Conservation (phyloP, 2,329 filamentous ascomycete species). For the Alternaria dauci region DNA sequence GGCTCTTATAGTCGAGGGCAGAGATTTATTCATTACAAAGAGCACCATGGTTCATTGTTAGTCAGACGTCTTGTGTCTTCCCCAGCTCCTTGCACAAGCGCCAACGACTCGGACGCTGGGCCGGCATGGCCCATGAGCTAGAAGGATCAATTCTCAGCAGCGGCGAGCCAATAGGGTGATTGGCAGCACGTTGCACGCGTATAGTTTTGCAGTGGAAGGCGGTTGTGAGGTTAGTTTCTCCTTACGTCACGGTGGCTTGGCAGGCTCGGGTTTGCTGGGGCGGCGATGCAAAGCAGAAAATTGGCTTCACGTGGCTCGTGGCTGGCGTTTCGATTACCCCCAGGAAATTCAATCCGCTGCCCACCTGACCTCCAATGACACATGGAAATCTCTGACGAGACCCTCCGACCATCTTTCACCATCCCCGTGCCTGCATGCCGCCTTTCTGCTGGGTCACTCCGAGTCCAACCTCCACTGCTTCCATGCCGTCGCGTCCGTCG, state of each 20-base stretch:
- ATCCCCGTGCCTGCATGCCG: slow-evolving; percentile 35
- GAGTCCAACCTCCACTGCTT: slow-evolving; percentile 21
- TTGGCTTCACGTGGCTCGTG: slow-evolving; percentile 25
- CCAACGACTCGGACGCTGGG: slow-evolving; percentile 37
- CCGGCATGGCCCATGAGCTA: slow-evolving; percentile 33
- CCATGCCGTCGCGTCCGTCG: slow-evolving; percentile 24
- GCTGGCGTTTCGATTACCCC: slow-evolving; percentile 26
- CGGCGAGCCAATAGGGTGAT: slow-evolving; percentile 24
- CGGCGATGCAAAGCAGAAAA: slow-evolving; percentile 24
- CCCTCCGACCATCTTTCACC: slow-evolving; percentile 30
- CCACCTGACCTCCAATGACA: slow-evolving; percentile 35
- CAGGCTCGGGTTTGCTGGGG: slow-evolving; percentile 14
- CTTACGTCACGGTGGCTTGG: slow-evolving; percentile 36
- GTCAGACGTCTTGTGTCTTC: slow-evolving; percentile 39
- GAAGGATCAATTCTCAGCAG: slow-evolving; percentile 32
- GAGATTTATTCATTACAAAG: slow-evolving; percentile 41
- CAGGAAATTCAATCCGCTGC: slow-evolving; percentile 23
- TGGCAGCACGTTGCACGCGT: slow-evolving; percentile 24
- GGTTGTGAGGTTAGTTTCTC: slow-evolving; percentile 29
- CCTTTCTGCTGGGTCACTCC: slow-evolving; percentile 20
- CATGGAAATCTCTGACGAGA: slow-evolving; percentile 40
- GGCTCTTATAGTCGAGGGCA: slow-evolving; percentile 43
- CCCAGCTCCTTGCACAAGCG: slow-evolving; percentile 36
- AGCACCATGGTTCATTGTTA: slow-evolving; percentile 43
- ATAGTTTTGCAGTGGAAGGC: slow-evolving; percentile 32